Percentiles rank a stretch among this genome's conserved stretches.
These are phyloP conservation scores for Luzula sylvatica DNA, from an alignment of 176 grass and related monocot genomes.

Conservation along the genomic window DNA sequence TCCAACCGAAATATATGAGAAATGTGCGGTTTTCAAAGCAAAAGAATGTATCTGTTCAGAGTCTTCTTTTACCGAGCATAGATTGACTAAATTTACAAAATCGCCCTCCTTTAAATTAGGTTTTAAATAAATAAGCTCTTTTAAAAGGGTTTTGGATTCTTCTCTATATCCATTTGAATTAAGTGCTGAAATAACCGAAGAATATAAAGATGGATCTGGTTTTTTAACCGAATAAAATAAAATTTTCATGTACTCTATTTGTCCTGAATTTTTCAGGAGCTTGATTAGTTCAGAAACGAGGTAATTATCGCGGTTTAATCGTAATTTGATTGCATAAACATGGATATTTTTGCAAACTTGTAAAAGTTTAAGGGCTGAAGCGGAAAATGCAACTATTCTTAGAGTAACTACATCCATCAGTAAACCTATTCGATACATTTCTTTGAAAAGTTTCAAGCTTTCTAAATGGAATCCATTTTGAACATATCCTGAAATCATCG, in stretches of 20 bases:
- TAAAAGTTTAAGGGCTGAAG: conserved; percentile 44
- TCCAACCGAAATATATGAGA: conserved; percentile 44
- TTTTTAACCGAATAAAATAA: conserved; percentile 53
- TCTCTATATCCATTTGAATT: conserved; percentile 47
- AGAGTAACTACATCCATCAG: conserved; percentile 65
- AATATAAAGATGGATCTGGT: conserved; percentile 43
- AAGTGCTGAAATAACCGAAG: conserved; percentile 62
- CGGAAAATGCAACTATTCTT: conserved; percentile 41
- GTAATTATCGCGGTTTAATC: conserved; percentile 54
- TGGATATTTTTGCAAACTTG: conserved; percentile 58
- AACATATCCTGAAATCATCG: conserved; percentile 63
- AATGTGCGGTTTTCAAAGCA: conserved; percentile 50
- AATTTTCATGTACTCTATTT: conserved; percentile 51
- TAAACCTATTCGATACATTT: conserved; percentile 69
- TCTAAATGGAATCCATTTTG: conserved; percentile 39
- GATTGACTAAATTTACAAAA: conserved; percentile 46
- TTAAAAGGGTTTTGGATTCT: conserved; percentile 47
- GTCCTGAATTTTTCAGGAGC: conserved; percentile 41
- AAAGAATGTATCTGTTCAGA: conserved; percentile 60
- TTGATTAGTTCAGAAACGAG: conserved; percentile 67
- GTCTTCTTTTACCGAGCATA: conserved; percentile 52
- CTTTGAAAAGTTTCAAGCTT: conserved; percentile 36
- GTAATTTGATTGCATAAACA: conserved; percentile 69
- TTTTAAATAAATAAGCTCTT: conserved; percentile 44
- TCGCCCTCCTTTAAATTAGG: conserved; percentile 63